phyloP scores from a whole-genome alignment of 1,284 basidiomycete genomes.

The Ganoderma meredithae region DNA sequence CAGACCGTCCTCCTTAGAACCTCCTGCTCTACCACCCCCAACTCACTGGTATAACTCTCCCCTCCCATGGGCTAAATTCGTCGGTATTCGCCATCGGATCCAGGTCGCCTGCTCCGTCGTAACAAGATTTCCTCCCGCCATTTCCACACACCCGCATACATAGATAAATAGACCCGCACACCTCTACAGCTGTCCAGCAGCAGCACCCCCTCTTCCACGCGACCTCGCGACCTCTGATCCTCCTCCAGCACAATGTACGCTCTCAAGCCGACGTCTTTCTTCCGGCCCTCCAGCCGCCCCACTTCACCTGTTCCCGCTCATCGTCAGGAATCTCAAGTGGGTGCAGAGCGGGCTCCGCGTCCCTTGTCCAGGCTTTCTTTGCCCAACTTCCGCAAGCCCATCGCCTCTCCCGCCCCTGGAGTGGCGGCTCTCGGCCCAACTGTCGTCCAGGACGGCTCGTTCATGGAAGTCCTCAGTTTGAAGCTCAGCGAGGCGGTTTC shows the following conservation, averaged over 20 bases:
- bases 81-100: constrained; percentile 43
- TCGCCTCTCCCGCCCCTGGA: constrained; percentile 43
- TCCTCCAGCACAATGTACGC: constrained; percentile 59
- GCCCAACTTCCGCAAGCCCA: constrained; percentile 59
- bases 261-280: constrained; percentile 71
- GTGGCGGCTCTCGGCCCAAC: constrained; percentile 49
- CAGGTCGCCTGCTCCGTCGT: constrained; percentile 46
- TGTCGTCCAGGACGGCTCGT: constrained; percentile 77
- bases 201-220: background rate
- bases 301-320: constrained; percentile 58
- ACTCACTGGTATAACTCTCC: constrained; percentile 27
- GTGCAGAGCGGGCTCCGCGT: constrained; percentile 53
- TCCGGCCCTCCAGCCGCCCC: constrained; percentile 69
- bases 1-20: constrained; percentile 79
- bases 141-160: constrained; percentile 18
- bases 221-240: constrained; percentile 28
- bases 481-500: constrained; percentile 84
- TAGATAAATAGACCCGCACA: constrained; percentile 35
- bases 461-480: constrained; percentile 75
- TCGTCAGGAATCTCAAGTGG: constrained; percentile 49
- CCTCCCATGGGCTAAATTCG: constrained; percentile 70
- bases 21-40: constrained; percentile 23
- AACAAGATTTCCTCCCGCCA: constrained; percentile 25
- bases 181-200: constrained; percentile 4
- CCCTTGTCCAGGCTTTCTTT: constrained; percentile 65